Conservation (phyloP, 192 early-diverging fungal species). For the Jimgerdemannia flammicorona region DNA sequence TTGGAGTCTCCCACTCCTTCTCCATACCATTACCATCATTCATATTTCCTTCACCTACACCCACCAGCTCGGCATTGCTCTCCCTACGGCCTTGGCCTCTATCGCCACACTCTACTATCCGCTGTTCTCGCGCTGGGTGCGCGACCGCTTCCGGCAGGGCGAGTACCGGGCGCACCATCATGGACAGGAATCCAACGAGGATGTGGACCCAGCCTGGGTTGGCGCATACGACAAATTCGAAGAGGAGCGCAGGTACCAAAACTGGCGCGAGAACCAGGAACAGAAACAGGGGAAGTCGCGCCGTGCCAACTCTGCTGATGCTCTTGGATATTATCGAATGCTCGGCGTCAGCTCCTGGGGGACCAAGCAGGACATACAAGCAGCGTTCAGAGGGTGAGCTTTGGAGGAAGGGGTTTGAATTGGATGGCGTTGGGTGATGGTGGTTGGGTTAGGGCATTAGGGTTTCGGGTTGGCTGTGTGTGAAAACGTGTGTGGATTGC, state of each 20-base stretch:
- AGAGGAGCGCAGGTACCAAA: slow-evolving; percentile 19
- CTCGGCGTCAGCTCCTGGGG: slow-evolving; percentile 32
- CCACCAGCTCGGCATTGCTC: slow-evolving; percentile 40
- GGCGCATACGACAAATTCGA: slow-evolving; percentile 39
- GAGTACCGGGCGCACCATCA: slow-evolving; percentile 32
- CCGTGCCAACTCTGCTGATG: slow-evolving; percentile 16
- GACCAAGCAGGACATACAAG: slow-evolving; percentile 42
- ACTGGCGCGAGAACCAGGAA: slow-evolving; percentile 19
- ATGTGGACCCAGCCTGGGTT: slow-evolving; percentile 47
- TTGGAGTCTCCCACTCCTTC: neutral
- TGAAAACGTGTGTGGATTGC: neutral
- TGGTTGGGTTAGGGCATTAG: neutral
- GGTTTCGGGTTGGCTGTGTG: neutral
- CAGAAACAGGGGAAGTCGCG: slow-evolving; percentile 1
- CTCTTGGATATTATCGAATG: slow-evolving; percentile 38
- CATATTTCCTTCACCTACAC: slow-evolving; percentile 20
- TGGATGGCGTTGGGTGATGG: too few species aligned
- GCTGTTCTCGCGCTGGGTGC: slow-evolving; percentile 30
- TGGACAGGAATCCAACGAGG: slow-evolving; percentile 26
- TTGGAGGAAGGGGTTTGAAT: neutral
- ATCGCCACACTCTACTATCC: slow-evolving; percentile 47
- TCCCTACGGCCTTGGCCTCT: slow-evolving; percentile 38
- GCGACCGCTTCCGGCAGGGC: slow-evolving; percentile 37
- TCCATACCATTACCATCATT: neutral
- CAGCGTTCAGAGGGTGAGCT: slow-evolving; percentile 41